Percentiles rank a stretch among this genome's conserved stretches.
These are phyloP conservation scores for Blastobotrys terrestris DNA, from an alignment of 805 yeast genomes.

Conservation along the genomic window DNA sequence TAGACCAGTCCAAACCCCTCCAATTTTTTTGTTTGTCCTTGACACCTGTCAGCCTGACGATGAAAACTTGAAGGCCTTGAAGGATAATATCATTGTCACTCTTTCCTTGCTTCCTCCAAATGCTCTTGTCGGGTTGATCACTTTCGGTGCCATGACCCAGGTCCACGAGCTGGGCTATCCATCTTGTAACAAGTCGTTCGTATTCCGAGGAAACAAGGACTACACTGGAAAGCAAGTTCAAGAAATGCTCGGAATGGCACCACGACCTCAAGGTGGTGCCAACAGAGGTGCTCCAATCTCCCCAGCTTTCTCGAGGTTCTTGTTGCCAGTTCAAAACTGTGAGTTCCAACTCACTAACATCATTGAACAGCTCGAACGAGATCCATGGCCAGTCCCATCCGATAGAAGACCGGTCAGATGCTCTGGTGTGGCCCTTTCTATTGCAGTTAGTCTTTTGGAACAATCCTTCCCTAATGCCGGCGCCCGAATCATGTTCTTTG, in stretches of 20 bases:
- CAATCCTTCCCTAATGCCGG: slow-evolving; percentile 71
- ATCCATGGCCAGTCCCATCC: slow-evolving; percentile 84
- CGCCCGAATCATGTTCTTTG: slow-evolving; percentile 80
- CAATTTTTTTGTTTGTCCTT: slow-evolving; percentile 76
- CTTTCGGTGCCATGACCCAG: slow-evolving; percentile 85
- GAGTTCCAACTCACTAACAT: slow-evolving; percentile 78
- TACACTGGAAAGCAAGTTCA: slow-evolving; percentile 51
- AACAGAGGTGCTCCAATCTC: slow-evolving; percentile 22
- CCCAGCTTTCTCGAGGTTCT: slow-evolving; percentile 53
- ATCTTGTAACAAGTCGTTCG: slow-evolving; percentile 63
- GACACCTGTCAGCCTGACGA: slow-evolving; percentile 87
- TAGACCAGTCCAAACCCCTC: slow-evolving; percentile 81
- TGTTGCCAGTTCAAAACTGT: slow-evolving; percentile 66
- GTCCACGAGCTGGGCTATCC: slow-evolving; percentile 75
- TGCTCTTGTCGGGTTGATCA: slow-evolving; percentile 78
- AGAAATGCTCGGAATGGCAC: slow-evolving; percentile 53
- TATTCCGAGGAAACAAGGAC: slow-evolving; percentile 86
- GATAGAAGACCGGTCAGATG: slow-evolving; percentile 84
- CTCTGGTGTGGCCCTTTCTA: slow-evolving; percentile 85
- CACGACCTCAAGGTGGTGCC: slow-evolving; percentile 30
- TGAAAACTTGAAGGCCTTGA: slow-evolving; percentile 78
- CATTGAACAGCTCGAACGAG: slow-evolving; percentile 69
- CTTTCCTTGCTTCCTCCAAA: slow-evolving; percentile 82
- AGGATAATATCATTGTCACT: slow-evolving; percentile 72
- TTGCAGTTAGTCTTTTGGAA: slow-evolving; percentile 78